Conservation (phyloP, 805 yeast genomes). For the Wickerhamiella sergipiensis region DNA sequence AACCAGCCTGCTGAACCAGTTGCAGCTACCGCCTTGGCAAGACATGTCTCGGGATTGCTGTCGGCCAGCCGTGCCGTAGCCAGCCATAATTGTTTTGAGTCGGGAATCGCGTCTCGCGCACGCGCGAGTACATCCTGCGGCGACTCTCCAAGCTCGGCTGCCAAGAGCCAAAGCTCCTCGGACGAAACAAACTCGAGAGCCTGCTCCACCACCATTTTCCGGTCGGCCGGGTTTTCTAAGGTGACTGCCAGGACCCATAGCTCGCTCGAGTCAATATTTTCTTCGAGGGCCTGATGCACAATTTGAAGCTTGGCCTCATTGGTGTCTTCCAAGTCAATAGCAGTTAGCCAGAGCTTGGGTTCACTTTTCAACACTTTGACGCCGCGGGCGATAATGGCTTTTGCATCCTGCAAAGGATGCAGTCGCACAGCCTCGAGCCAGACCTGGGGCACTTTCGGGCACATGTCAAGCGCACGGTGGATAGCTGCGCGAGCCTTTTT, state of each 20-base stretch:
- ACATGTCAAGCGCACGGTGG: constrained; percentile 56
- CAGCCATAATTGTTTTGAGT: constrained; percentile 4
- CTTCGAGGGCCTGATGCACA: constrained; percentile 58
- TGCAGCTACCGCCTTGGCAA: background rate
- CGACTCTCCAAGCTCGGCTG: background rate
- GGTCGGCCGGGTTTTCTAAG: constrained; percentile 42
- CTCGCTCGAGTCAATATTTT: constrained; percentile 38
- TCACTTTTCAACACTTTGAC: constrained; percentile 43
- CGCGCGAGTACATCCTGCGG: background rate
- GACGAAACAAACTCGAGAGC: constrained; percentile 37
- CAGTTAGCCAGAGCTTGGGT: constrained; percentile 58
- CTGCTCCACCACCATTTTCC: constrained; percentile 39
- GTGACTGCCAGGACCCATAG: constrained; percentile 62
- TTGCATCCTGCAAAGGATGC: constrained; percentile 38
- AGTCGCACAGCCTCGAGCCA: constrained; percentile 75
- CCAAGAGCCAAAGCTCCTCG: background rate
- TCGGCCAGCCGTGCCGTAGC: background rate
- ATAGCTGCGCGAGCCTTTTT: constrained; percentile 47
- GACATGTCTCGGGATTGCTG: background rate
- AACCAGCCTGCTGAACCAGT: background rate
- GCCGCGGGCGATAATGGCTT: constrained; percentile 51
- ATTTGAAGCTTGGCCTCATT: constrained; percentile 38
- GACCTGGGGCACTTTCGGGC: constrained; percentile 54
- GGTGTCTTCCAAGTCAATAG: constrained; percentile 53
- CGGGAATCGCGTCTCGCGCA: background rate